A percentile compares a stretch with the other conserved stretches of the same genome.
Evolutionary conservation across 495 filamentous ascomycete species (phyloP).

Genomic region (Tuber brumale): DNA sequence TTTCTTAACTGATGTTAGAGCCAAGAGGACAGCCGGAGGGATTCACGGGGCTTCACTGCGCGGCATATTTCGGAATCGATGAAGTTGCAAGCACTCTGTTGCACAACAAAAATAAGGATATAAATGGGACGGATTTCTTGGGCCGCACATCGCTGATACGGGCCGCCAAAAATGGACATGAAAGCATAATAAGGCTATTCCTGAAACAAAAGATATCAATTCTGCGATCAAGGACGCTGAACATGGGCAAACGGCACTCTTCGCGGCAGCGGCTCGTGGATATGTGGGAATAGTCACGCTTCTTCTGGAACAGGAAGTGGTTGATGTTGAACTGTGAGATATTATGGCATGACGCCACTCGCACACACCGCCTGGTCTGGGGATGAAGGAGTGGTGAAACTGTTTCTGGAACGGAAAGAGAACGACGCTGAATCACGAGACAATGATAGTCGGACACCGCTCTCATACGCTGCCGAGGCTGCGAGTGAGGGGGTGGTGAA

Average conservation of each 20-base stretch:
- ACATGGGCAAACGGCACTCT: too few relatives aligned
- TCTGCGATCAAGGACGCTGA: conserved; percentile 31
- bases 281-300: conserved; percentile 37
- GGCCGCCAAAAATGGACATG: too few relatives aligned
- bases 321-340: conserved; percentile 6
- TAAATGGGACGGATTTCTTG: too few relatives aligned
- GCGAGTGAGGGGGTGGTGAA: too few relatives aligned
- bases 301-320: conserved; percentile 28
- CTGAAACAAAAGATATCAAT: too few relatives aligned
- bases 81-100: neutral
- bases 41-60: neutral
- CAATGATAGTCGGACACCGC: conserved; percentile 29
- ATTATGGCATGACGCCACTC: neutral
- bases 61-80: neutral
- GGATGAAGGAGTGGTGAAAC: conserved; percentile 40
- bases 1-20: too few relatives aligned
- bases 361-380: too few relatives aligned
- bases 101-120: too few relatives aligned
- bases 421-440: conserved; percentile 8
- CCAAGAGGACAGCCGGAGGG: neutral
- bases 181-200: too few relatives aligned
- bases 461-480: conserved; percentile 41
- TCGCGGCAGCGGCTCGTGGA: too few relatives aligned
- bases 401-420: conserved; percentile 7
- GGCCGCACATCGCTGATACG: too few relatives aligned